Percentiles rank a stretch among this genome's conserved stretches.
phyloP scores from a whole-genome alignment of 2,329 filamentous ascomycete genomes.

The Colletotrichum acutatum region DNA sequence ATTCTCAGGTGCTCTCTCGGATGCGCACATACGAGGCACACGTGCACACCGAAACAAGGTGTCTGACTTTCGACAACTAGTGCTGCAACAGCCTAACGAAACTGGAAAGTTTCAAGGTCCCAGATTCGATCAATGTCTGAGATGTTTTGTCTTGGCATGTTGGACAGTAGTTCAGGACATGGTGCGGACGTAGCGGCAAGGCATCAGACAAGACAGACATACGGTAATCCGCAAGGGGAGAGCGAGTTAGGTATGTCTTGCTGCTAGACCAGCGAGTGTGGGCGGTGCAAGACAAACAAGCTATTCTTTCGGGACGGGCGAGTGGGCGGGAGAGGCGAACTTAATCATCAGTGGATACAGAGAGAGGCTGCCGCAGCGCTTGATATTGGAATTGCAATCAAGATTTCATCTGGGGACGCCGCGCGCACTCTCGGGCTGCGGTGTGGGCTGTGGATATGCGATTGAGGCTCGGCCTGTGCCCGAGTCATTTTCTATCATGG shows the following conservation, averaged over 20 bases:
- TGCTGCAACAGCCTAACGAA: background rate
- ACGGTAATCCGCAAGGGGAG: too few relatives aligned
- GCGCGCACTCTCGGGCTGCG: background rate
- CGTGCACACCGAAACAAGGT: background rate
- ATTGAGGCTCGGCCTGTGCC: slow-evolving; percentile 11
- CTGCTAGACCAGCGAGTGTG: background rate
- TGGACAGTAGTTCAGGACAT: background rate
- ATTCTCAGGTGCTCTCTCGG: too few relatives aligned
- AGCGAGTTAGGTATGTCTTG: background rate
- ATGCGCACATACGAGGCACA: background rate
- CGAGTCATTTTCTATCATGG: slow-evolving; percentile 11
- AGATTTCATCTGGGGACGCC: background rate
- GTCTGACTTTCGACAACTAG: background rate
- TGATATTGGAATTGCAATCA: background rate
- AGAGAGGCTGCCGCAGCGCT: background rate
- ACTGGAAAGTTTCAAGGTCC: background rate
- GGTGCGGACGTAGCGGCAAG: background rate
- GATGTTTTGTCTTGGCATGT: background rate
- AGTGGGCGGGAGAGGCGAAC: background rate
- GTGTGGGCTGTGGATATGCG: background rate
- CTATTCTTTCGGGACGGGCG: background rate
- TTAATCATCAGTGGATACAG: background rate
- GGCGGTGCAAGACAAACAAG: background rate
- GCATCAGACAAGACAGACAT: background rate
- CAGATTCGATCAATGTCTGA: background rate